Evolutionary conservation across 2,329 filamentous ascomycete genomes (phyloP).

Genomic region (Plectosphaerella sp.): DNA sequence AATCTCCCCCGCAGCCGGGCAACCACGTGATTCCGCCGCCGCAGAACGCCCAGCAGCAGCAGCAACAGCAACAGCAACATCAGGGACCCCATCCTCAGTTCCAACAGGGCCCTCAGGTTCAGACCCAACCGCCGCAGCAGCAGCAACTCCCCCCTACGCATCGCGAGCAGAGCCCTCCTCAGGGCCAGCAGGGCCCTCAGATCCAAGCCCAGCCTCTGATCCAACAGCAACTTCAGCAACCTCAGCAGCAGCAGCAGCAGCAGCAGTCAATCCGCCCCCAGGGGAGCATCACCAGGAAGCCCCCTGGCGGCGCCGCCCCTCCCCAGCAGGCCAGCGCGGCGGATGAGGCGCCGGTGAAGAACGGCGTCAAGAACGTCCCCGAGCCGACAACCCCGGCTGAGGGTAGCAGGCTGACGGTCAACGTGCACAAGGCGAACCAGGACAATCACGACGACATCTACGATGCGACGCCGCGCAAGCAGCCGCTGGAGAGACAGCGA

Average conservation of each 20-base stretch:
- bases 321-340: no score
- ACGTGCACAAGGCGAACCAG: slow-evolving; percentile 13
- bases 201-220: not conserved
- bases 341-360: no score
- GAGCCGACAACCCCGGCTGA: slow-evolving; percentile 2
- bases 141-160: slow-evolving; percentile 8
- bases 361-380: slow-evolving; percentile 1
- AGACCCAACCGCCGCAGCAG: slow-evolving; percentile 2
- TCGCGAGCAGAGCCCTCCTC: slow-evolving; percentile 1
- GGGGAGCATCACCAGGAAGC: no score
- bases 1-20: no score
- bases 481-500: slow-evolving; percentile 7
- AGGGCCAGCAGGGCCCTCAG: slow-evolving; percentile 4
- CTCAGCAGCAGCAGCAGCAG: not conserved
- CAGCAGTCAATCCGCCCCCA: not conserved
- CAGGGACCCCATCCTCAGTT: slow-evolving; percentile 6
- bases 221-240: slow-evolving; percentile 2
- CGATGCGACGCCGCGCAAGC: slow-evolving; percentile 23
- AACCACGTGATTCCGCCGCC: no score
- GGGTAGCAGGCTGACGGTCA: slow-evolving; percentile 6
- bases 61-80: slow-evolving; percentile 6
- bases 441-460: slow-evolving; percentile 23
- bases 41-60: not conserved
- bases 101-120: not conserved
- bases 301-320: no score